These are phyloP conservation scores for Entrophospora sp. DNA, from an alignment of 192 early-diverging fungal genomes.

Conservation along the genomic window DNA sequence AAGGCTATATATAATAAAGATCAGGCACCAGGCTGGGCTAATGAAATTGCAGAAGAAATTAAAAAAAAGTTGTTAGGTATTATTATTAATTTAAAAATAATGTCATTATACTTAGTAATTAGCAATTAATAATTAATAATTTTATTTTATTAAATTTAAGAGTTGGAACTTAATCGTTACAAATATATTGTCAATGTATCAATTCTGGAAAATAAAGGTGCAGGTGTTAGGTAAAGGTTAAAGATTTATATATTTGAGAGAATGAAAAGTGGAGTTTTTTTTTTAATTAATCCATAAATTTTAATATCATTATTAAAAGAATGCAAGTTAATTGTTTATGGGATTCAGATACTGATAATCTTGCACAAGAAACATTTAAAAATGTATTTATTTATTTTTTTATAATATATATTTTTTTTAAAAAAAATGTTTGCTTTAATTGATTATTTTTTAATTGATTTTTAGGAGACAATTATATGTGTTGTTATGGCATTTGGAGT, in stretches of 20 bases:
- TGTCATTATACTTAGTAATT: neutral
- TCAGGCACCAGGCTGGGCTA: conserved; percentile 18
- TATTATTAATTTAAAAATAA: neutral
- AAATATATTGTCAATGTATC: conserved; percentile 21
- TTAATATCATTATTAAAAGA: neutral
- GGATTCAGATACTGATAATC: conserved; percentile 14
- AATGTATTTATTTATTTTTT: neutral
- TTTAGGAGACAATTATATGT: conserved; percentile 14
- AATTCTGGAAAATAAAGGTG: conserved; percentile 17
- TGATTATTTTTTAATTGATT: neutral
- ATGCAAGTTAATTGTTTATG: conserved; percentile 13
- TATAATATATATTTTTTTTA: neutral
- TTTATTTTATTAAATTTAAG: neutral
- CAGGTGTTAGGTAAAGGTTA: conserved; percentile 13
- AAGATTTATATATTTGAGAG: neutral
- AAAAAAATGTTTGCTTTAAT: neutral
- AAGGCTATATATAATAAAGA: conserved; percentile 21
- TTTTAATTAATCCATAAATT: neutral
- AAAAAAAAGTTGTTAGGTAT: conserved; percentile 14
- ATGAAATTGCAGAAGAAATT: conserved; percentile 19
- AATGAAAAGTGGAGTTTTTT: neutral
- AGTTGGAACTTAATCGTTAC: conserved; percentile 14
- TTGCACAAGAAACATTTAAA: conserved; percentile 10
- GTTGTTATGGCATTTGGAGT: conserved; percentile 16
- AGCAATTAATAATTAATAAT: neutral